A percentile compares a stretch with the other conserved stretches of the same genome.
Evolutionary conservation across 352 stramenopile species (phyloP).

Genomic region (Pythium grandisporangium): DNA sequence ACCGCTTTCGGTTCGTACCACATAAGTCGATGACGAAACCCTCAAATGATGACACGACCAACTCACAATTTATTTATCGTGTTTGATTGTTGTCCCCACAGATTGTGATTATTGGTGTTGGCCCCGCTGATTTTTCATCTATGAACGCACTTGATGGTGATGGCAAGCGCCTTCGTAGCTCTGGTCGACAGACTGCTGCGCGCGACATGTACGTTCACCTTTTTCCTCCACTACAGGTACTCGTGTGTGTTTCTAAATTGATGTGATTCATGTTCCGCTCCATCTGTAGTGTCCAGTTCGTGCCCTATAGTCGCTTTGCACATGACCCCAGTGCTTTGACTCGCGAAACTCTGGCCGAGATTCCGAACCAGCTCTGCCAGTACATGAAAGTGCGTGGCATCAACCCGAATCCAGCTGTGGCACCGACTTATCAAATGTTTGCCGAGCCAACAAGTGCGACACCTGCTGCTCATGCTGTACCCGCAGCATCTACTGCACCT

Average conservation of each 20-base stretch:
- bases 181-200: constrained; percentile 20
- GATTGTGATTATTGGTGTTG: constrained; percentile 75
- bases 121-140: constrained; percentile 52
- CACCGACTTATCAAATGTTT: constrained; percentile 39
- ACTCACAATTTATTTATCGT: too few relatives aligned
- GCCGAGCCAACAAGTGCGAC: constrained; percentile 17
- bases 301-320: constrained; percentile 45
- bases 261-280: too few relatives aligned
- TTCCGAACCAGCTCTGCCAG: constrained; percentile 62
- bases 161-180: constrained; percentile 30
- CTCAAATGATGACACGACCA: constrained; percentile 3
- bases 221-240: too few relatives aligned
- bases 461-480: background rate
- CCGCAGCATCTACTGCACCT: constrained; percentile 2
- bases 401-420: constrained; percentile 30
- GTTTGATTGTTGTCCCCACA: too few relatives aligned
- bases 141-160: constrained; percentile 65
- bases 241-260: too few relatives aligned
- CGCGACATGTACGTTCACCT: constrained; percentile 44
- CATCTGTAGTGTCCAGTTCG: constrained; percentile 43
- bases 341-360: constrained; percentile 53
- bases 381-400: constrained; percentile 69
- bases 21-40: constrained; percentile 2
- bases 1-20: constrained; percentile 24
- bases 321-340: constrained; percentile 31